These are phyloP conservation scores for Paraphoma sp. DNA, from an alignment of 2,329 filamentous ascomycete genomes.

Conservation along the genomic window DNA sequence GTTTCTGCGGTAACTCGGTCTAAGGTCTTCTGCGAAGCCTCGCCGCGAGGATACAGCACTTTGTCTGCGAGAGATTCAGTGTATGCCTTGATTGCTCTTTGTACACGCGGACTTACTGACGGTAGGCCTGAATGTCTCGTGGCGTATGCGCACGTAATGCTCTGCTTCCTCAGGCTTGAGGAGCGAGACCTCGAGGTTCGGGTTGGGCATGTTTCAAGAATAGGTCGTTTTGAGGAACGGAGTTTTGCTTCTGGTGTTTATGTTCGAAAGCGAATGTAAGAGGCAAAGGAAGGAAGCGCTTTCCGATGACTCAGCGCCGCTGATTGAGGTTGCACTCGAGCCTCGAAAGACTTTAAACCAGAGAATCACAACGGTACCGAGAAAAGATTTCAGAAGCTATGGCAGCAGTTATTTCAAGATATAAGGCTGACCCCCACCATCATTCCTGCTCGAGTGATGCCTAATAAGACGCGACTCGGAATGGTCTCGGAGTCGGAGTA, in stretches of 20 bases:
- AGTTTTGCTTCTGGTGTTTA: background rate
- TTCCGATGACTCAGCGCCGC: no score
- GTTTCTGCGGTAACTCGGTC: constrained; percentile 27
- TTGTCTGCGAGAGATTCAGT: constrained; percentile 19
- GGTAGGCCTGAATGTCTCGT: constrained; percentile 37
- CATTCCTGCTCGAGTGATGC: background rate
- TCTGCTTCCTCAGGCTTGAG: constrained; percentile 35
- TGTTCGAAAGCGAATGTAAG: no score
- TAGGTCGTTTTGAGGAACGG: background rate
- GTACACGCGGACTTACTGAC: constrained; percentile 14
- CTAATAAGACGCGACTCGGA: background rate
- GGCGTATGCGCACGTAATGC: constrained; percentile 40
- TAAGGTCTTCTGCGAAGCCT: constrained; percentile 35
- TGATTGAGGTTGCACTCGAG: no score
- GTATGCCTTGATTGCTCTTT: no score
- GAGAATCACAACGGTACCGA: no score
- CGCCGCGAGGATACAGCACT: constrained; percentile 38
- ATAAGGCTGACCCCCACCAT: no score
- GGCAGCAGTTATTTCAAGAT: no score
- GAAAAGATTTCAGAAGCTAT: no score
- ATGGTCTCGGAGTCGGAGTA: background rate
- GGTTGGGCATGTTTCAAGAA: constrained; percentile 20
- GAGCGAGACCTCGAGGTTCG: constrained; percentile 33
- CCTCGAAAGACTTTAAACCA: no score
- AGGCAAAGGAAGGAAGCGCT: no score